These are phyloP conservation scores for Solanum bulbocastanum DNA, from an alignment of 257 asterid genomes.

Conservation along the genomic window DNA sequence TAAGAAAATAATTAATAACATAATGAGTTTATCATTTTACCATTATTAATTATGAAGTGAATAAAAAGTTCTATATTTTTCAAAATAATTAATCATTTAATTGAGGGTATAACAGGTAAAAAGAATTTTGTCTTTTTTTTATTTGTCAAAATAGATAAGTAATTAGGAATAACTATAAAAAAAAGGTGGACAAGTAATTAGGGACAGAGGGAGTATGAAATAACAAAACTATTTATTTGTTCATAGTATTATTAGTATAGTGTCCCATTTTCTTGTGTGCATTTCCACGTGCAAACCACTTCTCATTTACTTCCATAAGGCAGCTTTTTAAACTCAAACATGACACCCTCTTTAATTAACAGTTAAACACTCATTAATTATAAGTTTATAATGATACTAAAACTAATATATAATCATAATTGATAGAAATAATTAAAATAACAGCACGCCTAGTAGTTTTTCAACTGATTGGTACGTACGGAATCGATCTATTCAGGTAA, in stretches of 20 bases:
- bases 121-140: no score
- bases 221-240: background rate
- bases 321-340: background rate
- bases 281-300: constrained; percentile 25
- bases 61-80: no score
- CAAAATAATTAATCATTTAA: no score
- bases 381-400: background rate
- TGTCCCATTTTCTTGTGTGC: background rate
- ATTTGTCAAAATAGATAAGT: no score
- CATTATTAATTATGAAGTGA: no score
- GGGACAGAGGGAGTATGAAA: background rate
- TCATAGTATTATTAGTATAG: background rate
- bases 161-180: no score
- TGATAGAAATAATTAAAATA: background rate
- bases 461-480: background rate
- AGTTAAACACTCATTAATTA: background rate
- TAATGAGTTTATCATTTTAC: no score
- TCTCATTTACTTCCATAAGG: constrained; percentile 6
- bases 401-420: background rate
- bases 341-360: background rate
- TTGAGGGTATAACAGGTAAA: background rate
- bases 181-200: no score
- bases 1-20: no score
- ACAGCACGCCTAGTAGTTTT: constrained; percentile 24
- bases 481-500: constrained; percentile 10